A percentile compares a stretch with the other conserved stretches of the same genome.
phyloP scores from a whole-genome alignment of 2,329 filamentous ascomycete genomes.

The Dothideomycetes sp. region DNA sequence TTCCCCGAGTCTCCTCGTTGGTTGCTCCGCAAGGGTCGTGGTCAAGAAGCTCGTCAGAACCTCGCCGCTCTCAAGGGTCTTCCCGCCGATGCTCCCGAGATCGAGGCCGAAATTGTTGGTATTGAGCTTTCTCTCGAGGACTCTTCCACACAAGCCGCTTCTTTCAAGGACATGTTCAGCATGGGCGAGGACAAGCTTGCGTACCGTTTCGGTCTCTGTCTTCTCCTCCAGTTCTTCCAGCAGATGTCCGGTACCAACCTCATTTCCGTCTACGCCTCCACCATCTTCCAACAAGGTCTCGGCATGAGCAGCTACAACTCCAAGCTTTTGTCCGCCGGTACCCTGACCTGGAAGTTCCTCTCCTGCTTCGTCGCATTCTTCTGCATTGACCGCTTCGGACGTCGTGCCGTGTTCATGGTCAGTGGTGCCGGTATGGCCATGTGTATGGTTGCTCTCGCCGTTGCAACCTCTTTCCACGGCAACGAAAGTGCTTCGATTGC shows the following conservation, averaged over 20 bases:
- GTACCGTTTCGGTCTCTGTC: constrained; percentile 44
- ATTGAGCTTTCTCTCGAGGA: constrained; percentile 43
- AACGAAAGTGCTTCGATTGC: constrained; percentile 42
- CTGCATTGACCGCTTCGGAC: constrained; percentile 43
- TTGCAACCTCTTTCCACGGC: constrained; percentile 40
- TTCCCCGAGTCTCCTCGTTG: constrained; percentile 32
- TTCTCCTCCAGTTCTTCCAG: constrained; percentile 43
- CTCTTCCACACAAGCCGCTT: constrained; percentile 29
- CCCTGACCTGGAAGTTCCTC: constrained; percentile 47
- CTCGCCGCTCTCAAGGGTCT: constrained; percentile 35
- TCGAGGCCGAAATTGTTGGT: constrained; percentile 36
- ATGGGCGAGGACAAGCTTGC: constrained; percentile 42
- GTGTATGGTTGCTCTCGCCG: constrained; percentile 47
- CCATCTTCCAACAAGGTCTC: constrained; percentile 26
- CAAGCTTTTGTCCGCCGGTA: constrained; percentile 38
- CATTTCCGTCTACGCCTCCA: constrained; percentile 23
- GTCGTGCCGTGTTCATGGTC: constrained; percentile 44
- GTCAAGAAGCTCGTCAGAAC: constrained; percentile 23
- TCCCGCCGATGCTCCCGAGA: constrained; percentile 28
- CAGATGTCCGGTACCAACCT: constrained; percentile 40
- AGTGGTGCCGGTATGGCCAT: constrained; percentile 43
- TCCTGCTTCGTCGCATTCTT: constrained; percentile 43
- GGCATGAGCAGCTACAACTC: constrained; percentile 30
- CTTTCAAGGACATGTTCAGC: constrained; percentile 37
- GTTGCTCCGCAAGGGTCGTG: constrained; percentile 26